Conservation (phyloP, 768 basidiomycete genomes). For the Favolaschia claudopus region DNA sequence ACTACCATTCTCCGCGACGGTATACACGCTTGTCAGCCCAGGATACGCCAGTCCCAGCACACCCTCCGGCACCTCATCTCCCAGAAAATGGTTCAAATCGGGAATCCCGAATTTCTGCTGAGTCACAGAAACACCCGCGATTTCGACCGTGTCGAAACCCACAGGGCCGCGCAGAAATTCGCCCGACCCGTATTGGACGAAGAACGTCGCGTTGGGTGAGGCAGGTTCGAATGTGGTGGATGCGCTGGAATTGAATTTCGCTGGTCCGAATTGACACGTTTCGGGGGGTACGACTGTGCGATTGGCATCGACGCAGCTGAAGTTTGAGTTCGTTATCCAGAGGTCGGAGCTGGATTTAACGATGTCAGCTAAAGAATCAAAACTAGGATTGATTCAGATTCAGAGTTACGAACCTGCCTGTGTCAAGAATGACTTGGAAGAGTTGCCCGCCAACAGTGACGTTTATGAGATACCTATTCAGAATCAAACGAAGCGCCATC, state of each 20-base stretch:
- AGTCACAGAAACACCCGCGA: slow-evolving; percentile 23
- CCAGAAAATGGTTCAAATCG: slow-evolving; percentile 8
- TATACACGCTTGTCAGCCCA: slow-evolving; percentile 26
- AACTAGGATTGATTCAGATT: no score
- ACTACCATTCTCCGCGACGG: no score
- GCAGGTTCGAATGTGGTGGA: slow-evolving; percentile 23
- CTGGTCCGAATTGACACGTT: slow-evolving; percentile 26
- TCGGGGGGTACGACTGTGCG: slow-evolving; percentile 10
- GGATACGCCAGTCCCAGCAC: slow-evolving; percentile 27
- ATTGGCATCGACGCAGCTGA: slow-evolving; percentile 19
- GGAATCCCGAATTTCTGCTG: slow-evolving; percentile 29
- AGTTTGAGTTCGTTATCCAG: slow-evolving; percentile 23
- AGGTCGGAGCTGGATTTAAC: slow-evolving; percentile 28
- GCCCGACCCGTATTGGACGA: slow-evolving; percentile 25
- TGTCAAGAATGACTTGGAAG: slow-evolving; percentile 26
- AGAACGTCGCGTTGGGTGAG: slow-evolving; percentile 22
- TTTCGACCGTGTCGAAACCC: slow-evolving; percentile 27
- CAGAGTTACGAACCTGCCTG: slow-evolving; percentile 19
- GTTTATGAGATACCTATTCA: slow-evolving; percentile 26
- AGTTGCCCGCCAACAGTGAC: slow-evolving; percentile 24
- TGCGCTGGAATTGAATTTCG: slow-evolving; percentile 19
- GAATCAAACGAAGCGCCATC: slow-evolving; percentile 22
- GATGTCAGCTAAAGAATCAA: not conserved
- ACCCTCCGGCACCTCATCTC: slow-evolving; percentile 10
- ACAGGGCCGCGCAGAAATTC: slow-evolving; percentile 23